Evolutionary conservation across 1,139 yeast genomes (phyloP).

Genomic region (Yamadazyma atlantica): DNA sequence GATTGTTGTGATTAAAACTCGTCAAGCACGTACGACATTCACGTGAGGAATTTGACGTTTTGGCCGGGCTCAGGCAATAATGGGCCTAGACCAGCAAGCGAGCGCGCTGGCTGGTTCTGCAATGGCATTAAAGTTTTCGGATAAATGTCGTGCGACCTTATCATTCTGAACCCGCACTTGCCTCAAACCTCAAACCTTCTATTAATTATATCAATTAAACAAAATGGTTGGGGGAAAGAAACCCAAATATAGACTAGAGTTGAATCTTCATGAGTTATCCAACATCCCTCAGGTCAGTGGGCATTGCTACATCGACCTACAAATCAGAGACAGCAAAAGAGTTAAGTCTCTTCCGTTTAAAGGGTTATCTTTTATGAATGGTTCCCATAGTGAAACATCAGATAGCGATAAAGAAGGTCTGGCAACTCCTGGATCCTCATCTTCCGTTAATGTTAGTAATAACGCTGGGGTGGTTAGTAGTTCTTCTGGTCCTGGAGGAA

Average conservation of each 20-base stretch:
- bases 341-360: conserved; percentile 10
- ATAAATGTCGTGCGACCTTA: no score
- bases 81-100: no score
- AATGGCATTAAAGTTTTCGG: no score
- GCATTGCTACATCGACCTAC: conserved; percentile 55
- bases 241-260: conserved; percentile 55
- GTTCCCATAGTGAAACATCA: conserved; percentile 4
- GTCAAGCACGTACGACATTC: no score
- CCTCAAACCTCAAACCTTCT: no score
- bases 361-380: conserved; percentile 4
- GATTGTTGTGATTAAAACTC: no score
- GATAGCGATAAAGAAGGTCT: not conserved
- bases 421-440: not conserved
- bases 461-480: conserved; percentile 5
- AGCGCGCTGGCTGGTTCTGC: no score
- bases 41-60: no score
- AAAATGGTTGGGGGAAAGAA: conserved; percentile 2
- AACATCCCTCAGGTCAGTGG: conserved; percentile 85
- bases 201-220: no score
- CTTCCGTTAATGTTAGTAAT: not conserved
- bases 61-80: no score
- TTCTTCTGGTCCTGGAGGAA: conserved; percentile 20
- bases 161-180: no score
- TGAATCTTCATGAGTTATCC: conserved; percentile 66
- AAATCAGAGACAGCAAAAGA: conserved; percentile 32